Evolutionary conservation across 140 eudicot species (phyloP).

Genomic region (Cichorium intybus): DNA sequence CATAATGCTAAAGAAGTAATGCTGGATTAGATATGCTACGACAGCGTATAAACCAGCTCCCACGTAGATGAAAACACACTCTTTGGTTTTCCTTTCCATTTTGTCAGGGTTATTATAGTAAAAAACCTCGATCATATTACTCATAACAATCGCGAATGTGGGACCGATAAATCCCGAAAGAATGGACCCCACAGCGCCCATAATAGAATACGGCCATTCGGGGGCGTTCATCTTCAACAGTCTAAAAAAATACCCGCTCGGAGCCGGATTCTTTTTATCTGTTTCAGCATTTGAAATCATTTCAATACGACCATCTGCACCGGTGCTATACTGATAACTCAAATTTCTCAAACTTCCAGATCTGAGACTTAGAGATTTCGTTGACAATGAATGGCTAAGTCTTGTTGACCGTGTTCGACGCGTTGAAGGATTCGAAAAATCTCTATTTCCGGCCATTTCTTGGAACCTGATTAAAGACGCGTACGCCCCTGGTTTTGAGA

Average conservation of each 20-base stretch:
- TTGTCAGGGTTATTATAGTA: conserved; percentile 66
- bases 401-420: conserved; percentile 80
- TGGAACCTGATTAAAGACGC: conserved; percentile 88
- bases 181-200: conserved; percentile 95
- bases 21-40: conserved; percentile 88
- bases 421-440: conserved; percentile 86
- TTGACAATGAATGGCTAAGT: conserved; percentile 77
- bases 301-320: conserved; percentile 95
- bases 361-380: conserved; percentile 91
- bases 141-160: conserved; percentile 98
- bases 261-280: conserved; percentile 84
- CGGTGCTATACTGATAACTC: conserved; percentile 92
- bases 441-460: conserved; percentile 95
- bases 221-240: conserved; percentile 87
- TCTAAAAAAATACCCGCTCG: conserved; percentile 70
- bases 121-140: conserved; percentile 97
- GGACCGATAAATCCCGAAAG: conserved; percentile 98
- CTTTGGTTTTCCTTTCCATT: conserved; percentile 95
- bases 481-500: conserved; percentile 80
- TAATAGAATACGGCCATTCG: conserved; percentile 95
- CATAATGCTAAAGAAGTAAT: conserved; percentile 97
- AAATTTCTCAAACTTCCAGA: conserved; percentile 92
- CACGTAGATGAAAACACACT: conserved; percentile 84
- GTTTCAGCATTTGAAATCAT: conserved; percentile 95
- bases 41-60: conserved; percentile 97